Percentiles rank a stretch among this genome's conserved stretches.
These are phyloP conservation scores for Nakazawaea siamensis DNA, from an alignment of 805 yeast species.

Conservation along the genomic window DNA sequence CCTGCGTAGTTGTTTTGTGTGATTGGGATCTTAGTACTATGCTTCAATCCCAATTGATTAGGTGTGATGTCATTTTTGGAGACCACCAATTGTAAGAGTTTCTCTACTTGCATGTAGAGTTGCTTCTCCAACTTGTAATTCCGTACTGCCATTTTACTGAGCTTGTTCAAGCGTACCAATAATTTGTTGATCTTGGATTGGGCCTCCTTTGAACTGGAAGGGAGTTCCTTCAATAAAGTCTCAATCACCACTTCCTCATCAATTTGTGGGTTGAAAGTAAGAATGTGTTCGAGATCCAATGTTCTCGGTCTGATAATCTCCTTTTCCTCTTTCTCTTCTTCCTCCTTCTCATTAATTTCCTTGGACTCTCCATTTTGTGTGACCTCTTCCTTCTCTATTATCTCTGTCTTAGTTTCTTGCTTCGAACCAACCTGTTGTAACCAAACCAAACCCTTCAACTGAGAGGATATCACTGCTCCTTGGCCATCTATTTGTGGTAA, in stretches of 20 bases:
- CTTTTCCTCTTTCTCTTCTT: constrained; percentile 3
- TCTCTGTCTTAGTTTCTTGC: constrained; percentile 19
- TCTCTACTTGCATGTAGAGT: constrained; percentile 32
- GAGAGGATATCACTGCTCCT: constrained; percentile 42
- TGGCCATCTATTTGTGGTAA: constrained; percentile 62
- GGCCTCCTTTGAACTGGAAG: not conserved
- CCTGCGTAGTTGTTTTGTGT: constrained; percentile 71
- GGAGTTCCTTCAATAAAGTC: constrained; percentile 3
- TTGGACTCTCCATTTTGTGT: not conserved
- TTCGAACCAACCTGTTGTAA: constrained; percentile 43
- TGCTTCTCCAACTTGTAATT: constrained; percentile 24
- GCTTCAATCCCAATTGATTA: constrained; percentile 24
- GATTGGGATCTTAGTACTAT: constrained; percentile 48
- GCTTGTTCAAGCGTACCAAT: constrained; percentile 37
- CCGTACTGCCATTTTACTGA: constrained; percentile 3
- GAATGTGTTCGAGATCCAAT: constrained; percentile 5
- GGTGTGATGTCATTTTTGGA: constrained; percentile 22
- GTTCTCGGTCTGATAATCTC: not conserved
- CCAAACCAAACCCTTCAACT: constrained; percentile 44
- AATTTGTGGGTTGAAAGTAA: constrained; percentile 3
- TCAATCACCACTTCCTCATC: constrained; percentile 5
- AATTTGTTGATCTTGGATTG: constrained; percentile 33
- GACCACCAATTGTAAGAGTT: constrained; percentile 34
- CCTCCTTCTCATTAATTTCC: not conserved
- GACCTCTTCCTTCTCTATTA: constrained; percentile 5